Base-by-base conservation (phyloP, 345 rosid species). In the Mercurialis annua region DNA sequence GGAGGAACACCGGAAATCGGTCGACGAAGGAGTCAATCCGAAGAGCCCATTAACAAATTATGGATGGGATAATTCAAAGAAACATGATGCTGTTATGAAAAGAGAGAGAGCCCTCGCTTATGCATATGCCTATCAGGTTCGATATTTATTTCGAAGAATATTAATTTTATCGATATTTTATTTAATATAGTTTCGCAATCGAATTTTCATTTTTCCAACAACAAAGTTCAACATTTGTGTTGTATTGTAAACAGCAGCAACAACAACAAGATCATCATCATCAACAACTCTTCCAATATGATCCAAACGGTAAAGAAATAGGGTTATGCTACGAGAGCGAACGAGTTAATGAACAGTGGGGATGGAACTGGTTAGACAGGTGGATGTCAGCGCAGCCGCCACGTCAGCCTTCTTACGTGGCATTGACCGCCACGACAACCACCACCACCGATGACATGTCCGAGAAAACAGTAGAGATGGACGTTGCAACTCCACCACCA, bases 51-150 rank as follows among this genome's bases (percentile, higher is more conserved):
- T 70, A 72, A 83, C 70, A 73, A 59, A 67, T 53, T 66, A 70
- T 5, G 73, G 71, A 55, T 72, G 86, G 82, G 88, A 82, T 26
- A 61, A 77, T 55, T 73, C 83, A 4, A 78, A 77, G 79, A 86
- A 62, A 60, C 85, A 76, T 10, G 96, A 87, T 59, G 81, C 86
- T 66, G 84, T 81, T 48, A 65, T 89, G 76, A 85, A 82, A 78
- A 78, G 87, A 70, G 99, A 94, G 73, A 76, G 95, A 64, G 97
- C 97, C 51, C 97, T 91, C 21, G 99, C 99, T 67, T 94, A 94
- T 75, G 99, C 97, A 73, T 87, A 89, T 66, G 78, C 87, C 59
- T 86, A 85, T 64, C 92, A 94, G 97, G 97, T 87, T 53, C 11
- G 80, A 48, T 30, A 17, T 12, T 23, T 56, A 24, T 33, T 30